Base-by-base conservation (phyloP, 495 filamentous ascomycete species). In the Emericellopsis terricola region DNA sequence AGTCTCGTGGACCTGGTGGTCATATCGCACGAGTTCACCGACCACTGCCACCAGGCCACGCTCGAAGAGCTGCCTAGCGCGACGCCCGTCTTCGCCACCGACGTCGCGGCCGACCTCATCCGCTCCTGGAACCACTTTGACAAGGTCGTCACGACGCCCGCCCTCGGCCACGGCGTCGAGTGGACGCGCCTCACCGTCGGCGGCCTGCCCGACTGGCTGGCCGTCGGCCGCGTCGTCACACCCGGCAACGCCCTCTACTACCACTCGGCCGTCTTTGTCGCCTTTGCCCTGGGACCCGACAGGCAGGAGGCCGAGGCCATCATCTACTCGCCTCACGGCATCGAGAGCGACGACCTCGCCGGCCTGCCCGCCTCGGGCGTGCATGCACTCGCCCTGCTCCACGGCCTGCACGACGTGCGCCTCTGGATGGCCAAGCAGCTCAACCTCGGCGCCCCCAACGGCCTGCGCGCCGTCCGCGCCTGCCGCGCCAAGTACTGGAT, bases 321-420 rank as follows among this genome's bases (percentile, higher is more conserved):
- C n/a, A 48, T 73, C 33, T 72, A 73, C 41, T 64, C 66, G 3
- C 69, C 69, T 8, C 69, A 73, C 38, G 68, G 69, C 14, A 64
- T 73, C 16, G 44, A 49, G 8, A 44, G 51, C 4, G 29, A 38
- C 1, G 48, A 56, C 16, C 46, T 69, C 3, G 20, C 36, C 0
- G 41, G 48, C 9, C 35, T 70, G 8, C 34, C 40, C 3, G 23
- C 11, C 3, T 56, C 64, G 1, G 48, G 48, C 5, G 38, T 73
- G 19, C 37, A 48, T 19, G 54, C 56, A 0, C 53, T 73, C 0
- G 64, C 61, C 0, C 53, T 74, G 23, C 44, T 74, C 14, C 69
- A 73, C 40, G 68, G 68, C 3, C 49, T 71, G 17, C 62, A 71
- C 39, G 64, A 69, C 38, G 55, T 73, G 24, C 46, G 41, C n/a